Conservation (phyloP, 345 rosid species). For the Euphorbia peplus region DNA sequence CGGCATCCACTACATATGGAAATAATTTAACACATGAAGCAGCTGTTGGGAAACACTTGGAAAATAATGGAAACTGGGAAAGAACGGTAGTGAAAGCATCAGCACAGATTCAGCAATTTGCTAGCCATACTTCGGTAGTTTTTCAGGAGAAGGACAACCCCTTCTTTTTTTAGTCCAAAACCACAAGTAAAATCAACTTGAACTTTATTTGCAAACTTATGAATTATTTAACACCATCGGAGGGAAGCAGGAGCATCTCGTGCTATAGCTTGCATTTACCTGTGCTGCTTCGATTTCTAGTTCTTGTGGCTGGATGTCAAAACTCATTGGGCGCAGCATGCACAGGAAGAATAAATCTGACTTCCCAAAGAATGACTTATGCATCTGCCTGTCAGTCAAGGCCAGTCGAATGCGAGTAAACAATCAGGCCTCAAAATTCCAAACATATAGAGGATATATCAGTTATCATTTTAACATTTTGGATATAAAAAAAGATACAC, state of each 20-base stretch:
- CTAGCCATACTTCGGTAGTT: neutral
- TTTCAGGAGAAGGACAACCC: neutral
- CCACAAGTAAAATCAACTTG: neutral
- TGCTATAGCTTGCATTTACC: slow-evolving; percentile 33
- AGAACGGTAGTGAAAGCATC: neutral
- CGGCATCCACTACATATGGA: slow-evolving; percentile 60
- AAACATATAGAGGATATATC: neutral
- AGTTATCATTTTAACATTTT: neutral
- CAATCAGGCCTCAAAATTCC: neutral
- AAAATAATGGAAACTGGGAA: neutral
- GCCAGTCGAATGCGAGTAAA: neutral
- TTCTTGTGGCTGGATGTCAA: slow-evolving; percentile 65
- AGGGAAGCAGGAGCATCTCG: neutral
- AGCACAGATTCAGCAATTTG: neutral
- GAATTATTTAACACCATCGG: too few relatives aligned
- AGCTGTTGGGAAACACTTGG: too few relatives aligned
- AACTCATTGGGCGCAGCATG: slow-evolving; percentile 61
- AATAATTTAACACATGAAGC: neutral
- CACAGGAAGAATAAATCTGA: slow-evolving; percentile 74
- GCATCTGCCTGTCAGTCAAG: slow-evolving; percentile 48
- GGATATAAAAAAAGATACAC: neutral
- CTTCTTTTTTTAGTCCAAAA: neutral
- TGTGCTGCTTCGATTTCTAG: slow-evolving; percentile 80
- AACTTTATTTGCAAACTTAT: neutral
- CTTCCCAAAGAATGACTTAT: slow-evolving; percentile 56